Base-by-base conservation (phyloP, 768 basidiomycete genomes). In the Cystofilobasidium ferigula region DNA sequence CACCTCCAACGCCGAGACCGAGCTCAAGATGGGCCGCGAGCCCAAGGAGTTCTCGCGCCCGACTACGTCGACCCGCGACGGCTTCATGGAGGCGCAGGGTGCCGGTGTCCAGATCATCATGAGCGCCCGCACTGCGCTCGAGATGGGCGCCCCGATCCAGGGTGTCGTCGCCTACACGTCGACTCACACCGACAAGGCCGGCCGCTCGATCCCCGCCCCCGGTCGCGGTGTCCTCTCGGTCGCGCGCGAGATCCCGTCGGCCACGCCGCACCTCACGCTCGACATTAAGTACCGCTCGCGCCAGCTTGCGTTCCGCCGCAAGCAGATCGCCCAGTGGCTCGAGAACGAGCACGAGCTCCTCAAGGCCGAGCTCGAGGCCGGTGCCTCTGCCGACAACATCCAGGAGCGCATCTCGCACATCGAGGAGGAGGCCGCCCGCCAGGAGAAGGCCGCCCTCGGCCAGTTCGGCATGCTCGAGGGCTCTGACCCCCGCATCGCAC, bases 31-130 rank as follows among this genome's bases (percentile, higher is more conserved):
- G 88, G 95, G 95, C 69, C 92, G 95, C 71, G 95, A 99, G 77
- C 93, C 95, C 8, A 91, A 89, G 43, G 95, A 99, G 77, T 93
- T 98, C 88, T 99, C 95, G 54, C 87, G 95, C 65, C 95, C 95
- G 20, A 87, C 94, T 13, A 97, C 94, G 1, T 88, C 87, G 13
- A 98, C 94, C 70, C 89, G 95, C 74, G 83, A 92, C 73, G 95
- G 95, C 70, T 93, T 93, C 79, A 93, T 98, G 94, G 95, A 99
- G 76, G 83, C 89, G 26, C 89, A 90, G 76, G 95, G 95, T 62
- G 88, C 89, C 69, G 95, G 95, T 78, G 89, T 97, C 26, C 94
- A 98, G 72, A 86, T 99, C 61, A 82, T 98, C 69, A 99, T 99
- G 95, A 90, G 80, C 71, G 95, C 95, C 24, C 89, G 86, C 79